Conservation (phyloP, 2,329 filamentous ascomycete genomes). For the Ophiostoma populinum region DNA sequence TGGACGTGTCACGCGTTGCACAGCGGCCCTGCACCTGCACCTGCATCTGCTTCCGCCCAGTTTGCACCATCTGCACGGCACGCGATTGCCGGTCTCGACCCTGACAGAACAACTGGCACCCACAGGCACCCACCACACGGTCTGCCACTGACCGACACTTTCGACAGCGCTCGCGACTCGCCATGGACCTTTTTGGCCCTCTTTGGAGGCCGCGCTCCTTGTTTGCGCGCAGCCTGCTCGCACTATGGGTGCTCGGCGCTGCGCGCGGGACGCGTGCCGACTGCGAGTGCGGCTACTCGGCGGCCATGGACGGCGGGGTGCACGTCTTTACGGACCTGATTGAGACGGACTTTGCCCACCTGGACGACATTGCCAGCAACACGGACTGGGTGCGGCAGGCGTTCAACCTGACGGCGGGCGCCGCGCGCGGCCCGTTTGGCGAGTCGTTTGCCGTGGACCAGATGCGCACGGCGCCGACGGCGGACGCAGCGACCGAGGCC, state of each 20-base stretch:
- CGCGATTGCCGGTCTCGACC: too few species aligned
- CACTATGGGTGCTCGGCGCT: slow-evolving; percentile 10
- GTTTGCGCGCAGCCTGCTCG: slow-evolving; percentile 9
- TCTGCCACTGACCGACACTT: too few species aligned
- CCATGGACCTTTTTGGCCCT: too few species aligned
- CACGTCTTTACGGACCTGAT: slow-evolving; percentile 50
- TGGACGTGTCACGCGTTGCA: too few species aligned
- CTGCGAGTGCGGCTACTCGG: slow-evolving; percentile 59
- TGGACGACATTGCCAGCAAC: slow-evolving; percentile 26
- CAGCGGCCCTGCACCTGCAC: too few species aligned
- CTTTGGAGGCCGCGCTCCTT: slow-evolving; percentile 2
- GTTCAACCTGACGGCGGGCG: slow-evolving; percentile 45
- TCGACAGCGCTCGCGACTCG: too few species aligned
- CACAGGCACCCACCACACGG: too few species aligned
- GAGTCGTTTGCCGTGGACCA: slow-evolving; percentile 43
- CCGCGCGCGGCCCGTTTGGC: slow-evolving; percentile 45
- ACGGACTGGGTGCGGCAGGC: slow-evolving; percentile 49
- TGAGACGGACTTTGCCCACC: slow-evolving; percentile 53
- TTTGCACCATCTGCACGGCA: too few species aligned
- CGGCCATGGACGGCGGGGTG: slow-evolving; percentile 23
- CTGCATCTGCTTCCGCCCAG: too few species aligned
- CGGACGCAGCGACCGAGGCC: slow-evolving; percentile 25
- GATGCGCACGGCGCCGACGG: slow-evolving; percentile 25
- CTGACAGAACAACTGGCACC: too few species aligned
- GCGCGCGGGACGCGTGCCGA: slow-evolving; percentile 18